These are phyloP conservation scores for Pelagophyceae sp. DNA, from an alignment of 352 stramenopile genomes.

Conservation along the genomic window DNA sequence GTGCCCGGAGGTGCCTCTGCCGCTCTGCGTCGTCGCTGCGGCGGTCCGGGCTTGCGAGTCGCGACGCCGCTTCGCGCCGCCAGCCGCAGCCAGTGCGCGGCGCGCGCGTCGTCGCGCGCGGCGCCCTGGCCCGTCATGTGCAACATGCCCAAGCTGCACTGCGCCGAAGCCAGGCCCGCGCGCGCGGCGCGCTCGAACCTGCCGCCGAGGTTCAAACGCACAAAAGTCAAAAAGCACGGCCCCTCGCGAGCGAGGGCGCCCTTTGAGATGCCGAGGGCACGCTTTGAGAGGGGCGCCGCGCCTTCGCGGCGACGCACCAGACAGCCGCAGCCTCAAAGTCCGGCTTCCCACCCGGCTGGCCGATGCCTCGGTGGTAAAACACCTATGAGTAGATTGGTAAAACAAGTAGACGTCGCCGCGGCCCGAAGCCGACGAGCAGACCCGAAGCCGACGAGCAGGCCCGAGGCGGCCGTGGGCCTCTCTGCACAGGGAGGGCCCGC, in stretches of 20 bases:
- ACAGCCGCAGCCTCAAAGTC: neutral
- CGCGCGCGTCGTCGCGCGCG: neutral
- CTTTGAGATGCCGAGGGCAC: no score
- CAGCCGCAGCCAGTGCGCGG: neutral
- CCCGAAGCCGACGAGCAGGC: no score
- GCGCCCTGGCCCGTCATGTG: neutral
- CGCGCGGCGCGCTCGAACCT: neutral
- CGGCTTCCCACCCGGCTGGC: neutral
- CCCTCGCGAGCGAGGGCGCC: neutral
- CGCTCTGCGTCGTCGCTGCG: no score
- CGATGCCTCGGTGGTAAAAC: slow-evolving; percentile 1
- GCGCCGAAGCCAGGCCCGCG: neutral
- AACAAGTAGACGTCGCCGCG: no score
- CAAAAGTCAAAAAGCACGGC: no score
- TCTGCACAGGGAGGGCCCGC: no score
- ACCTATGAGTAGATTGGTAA: no score
- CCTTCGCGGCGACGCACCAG: neutral
- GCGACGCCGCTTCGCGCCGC: neutral
- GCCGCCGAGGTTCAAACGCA: neutral
- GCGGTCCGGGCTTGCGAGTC: no score
- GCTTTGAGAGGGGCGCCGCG: no score
- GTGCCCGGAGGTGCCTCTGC: no score
- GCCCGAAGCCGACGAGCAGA: no score
- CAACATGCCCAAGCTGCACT: neutral
- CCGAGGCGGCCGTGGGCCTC: no score